phyloP scores from a whole-genome alignment of 2,329 filamentous ascomycete species.

The Colletotrichum orchidophilum region DNA sequence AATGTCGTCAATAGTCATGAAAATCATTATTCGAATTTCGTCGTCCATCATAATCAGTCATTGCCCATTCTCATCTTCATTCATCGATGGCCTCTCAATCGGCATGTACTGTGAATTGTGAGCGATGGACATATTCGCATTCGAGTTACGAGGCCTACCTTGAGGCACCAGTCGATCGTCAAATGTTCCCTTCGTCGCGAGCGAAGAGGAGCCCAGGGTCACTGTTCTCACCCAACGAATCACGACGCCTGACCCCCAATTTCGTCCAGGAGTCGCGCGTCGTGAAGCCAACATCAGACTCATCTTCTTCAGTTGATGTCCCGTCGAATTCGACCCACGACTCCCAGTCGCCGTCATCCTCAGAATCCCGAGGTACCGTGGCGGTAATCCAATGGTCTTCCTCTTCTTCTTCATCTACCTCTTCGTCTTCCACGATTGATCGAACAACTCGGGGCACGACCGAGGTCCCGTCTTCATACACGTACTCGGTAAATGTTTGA shows the following conservation, averaged over 20 bases:
- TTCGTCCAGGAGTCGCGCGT: slow-evolving; percentile 7
- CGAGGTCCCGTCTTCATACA: slow-evolving; percentile 28
- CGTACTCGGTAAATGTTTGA: slow-evolving; percentile 30
- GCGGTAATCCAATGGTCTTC: not conserved
- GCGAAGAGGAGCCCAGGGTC: not conserved
- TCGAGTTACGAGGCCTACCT: not conserved
- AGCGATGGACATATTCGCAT: not conserved
- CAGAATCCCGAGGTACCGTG: not conserved
- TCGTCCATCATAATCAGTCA: not conserved
- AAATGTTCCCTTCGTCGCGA: not conserved
- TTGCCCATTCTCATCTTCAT: not conserved
- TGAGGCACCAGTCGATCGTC: not conserved
- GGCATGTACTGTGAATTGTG: not conserved
- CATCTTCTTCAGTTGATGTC: not conserved
- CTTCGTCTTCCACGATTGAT: not conserved
- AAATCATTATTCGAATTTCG: not conserved
- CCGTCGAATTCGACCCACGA: slow-evolving; percentile 1
- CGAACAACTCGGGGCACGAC: not conserved
- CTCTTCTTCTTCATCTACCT: not conserved
- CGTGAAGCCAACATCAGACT: not conserved
- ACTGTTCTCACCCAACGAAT: not conserved
- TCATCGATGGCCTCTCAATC: not conserved
- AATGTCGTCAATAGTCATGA: not conserved
- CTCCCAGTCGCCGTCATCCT: slow-evolving; percentile 2
- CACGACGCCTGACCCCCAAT: slow-evolving; percentile 7